Conservation (phyloP, 495 filamentous ascomycete species). For the Monascus purpureus region DNA sequence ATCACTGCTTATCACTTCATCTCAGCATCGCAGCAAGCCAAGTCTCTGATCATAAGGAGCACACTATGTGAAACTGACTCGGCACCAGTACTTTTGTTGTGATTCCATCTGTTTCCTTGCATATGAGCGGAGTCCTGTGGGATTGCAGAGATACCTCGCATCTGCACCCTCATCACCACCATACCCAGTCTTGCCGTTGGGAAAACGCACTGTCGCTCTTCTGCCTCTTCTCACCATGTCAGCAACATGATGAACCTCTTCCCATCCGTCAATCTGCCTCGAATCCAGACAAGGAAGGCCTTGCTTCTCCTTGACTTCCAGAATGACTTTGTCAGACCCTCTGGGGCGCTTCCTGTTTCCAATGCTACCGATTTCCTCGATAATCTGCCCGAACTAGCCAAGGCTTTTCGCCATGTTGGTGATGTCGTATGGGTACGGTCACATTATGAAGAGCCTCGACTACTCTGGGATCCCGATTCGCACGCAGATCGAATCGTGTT, state of each 20-base stretch:
- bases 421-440: slow-evolving; percentile 84
- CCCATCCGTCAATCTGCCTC: slow-evolving; percentile 26
- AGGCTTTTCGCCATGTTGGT: slow-evolving; percentile 60
- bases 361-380: slow-evolving; percentile 54
- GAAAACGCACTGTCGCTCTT: neutral
- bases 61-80: too few relatives aligned
- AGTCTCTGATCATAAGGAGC: too few relatives aligned
- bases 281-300: slow-evolving; percentile 62
- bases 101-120: too few relatives aligned
- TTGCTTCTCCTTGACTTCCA: slow-evolving; percentile 79
- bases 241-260: slow-evolving; percentile 21
- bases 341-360: slow-evolving; percentile 53
- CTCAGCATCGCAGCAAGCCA: too few relatives aligned
- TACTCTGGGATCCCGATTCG: slow-evolving; percentile 30
- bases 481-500: slow-evolving; percentile 24
- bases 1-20: too few relatives aligned
- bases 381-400: slow-evolving; percentile 48
- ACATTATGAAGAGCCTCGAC: slow-evolving; percentile 49
- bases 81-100: too few relatives aligned
- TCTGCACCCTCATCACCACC: neutral
- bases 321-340: slow-evolving; percentile 70
- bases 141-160: too few relatives aligned
- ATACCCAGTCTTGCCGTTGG: slow-evolving; percentile 1
- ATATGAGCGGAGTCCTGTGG: too few relatives aligned
- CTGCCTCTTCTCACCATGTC: slow-evolving; percentile 9